Evolutionary conservation across 202 grass and related monocot genomes (phyloP).

Genomic region (Elaeis oleifera): DNA sequence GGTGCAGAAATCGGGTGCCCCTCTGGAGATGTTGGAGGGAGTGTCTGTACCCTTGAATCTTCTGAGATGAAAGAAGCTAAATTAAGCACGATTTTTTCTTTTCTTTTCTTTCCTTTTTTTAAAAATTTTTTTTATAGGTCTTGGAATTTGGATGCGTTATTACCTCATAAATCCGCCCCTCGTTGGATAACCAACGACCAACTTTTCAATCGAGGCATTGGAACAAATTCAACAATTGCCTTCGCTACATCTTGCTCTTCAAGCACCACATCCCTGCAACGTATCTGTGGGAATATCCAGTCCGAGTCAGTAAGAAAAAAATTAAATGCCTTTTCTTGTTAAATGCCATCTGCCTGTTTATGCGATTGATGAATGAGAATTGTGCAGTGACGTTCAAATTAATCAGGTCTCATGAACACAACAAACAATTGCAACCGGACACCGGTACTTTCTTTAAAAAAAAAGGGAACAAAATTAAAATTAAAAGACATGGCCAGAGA

Average conservation of each 20-base stretch:
- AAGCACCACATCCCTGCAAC: constrained; percentile 6
- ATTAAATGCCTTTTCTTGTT: too few species aligned
- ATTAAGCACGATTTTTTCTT: not conserved
- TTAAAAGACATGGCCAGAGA: too few species aligned
- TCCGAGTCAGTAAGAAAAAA: too few species aligned
- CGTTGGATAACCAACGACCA: constrained; percentile 4
- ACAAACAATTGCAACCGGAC: too few species aligned
- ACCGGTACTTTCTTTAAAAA: too few species aligned
- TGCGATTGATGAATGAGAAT: too few species aligned
- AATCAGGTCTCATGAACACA: too few species aligned
- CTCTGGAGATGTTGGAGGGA: constrained; percentile 45
- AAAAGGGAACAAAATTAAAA: too few species aligned
- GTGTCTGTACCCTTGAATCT: constrained; percentile 69
- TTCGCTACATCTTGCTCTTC: constrained; percentile 11
- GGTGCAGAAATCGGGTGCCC: constrained; percentile 66
- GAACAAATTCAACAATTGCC: constrained; percentile 16
- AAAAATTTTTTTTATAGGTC: too few species aligned
- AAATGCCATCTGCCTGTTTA: too few species aligned
- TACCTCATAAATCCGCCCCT: constrained; percentile 20
- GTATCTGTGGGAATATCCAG: not conserved
- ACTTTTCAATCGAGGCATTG: constrained; percentile 13
- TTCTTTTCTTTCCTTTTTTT: too few species aligned
- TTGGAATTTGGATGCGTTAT: not conserved
- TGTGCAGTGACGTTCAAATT: too few species aligned
- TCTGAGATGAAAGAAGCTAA: constrained; percentile 14